Evolutionary conservation across 768 basidiomycete genomes (phyloP).

Genomic region (Tulasnella sp.): DNA sequence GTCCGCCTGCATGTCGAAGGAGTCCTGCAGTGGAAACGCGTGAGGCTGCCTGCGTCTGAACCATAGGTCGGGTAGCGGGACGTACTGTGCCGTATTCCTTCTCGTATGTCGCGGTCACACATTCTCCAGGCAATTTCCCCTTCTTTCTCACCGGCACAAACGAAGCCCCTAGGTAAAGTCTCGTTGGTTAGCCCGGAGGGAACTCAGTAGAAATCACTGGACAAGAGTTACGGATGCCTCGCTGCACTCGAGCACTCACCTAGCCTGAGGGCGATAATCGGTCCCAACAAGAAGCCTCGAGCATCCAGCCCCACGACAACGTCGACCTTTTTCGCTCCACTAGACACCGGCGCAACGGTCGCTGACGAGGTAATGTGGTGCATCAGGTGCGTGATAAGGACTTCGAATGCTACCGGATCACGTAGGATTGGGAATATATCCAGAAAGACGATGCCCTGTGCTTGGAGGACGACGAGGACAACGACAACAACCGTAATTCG

Average conservation of each 20-base stretch:
- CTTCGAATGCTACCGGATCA: conserved; percentile 81
- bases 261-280: conserved; percentile 82
- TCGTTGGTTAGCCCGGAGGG: background rate
- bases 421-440: conserved; percentile 94
- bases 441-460: conserved; percentile 82
- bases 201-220: background rate
- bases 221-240: background rate
- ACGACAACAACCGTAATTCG: background rate
- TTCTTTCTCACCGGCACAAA: conserved; percentile 94
- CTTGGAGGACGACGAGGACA: background rate
- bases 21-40: conserved; percentile 56
- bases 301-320: conserved; percentile 94
- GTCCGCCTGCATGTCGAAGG: conserved; percentile 92
- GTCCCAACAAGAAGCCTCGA: conserved; percentile 91
- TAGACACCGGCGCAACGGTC: conserved; percentile 45
- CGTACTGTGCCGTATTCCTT: conserved; percentile 88
- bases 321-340: conserved; percentile 63
- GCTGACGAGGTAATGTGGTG: conserved; percentile 73
- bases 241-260: conserved; percentile 33
- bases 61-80: background rate
- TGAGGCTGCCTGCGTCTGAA: background rate
- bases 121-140: conserved; percentile 91
- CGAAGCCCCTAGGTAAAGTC: conserved; percentile 52
- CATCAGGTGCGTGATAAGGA: conserved; percentile 81
- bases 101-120: conserved; percentile 67